phyloP scores from a whole-genome alignment of 805 yeast genomes.

The Lipomyces japonicus region DNA sequence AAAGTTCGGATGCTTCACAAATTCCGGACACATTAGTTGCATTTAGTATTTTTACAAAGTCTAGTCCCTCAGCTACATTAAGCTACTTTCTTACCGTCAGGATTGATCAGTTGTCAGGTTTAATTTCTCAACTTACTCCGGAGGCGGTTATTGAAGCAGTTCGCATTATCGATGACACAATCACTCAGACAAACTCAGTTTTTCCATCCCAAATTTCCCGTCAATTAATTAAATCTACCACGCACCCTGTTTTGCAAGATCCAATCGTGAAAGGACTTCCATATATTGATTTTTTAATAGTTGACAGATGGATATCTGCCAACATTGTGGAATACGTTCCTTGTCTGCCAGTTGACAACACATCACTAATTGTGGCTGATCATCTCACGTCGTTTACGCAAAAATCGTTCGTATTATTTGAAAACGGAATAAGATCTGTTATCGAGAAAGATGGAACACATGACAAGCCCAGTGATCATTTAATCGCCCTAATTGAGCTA shows the following conservation, averaged over 20 bases:
- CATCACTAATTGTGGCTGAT: not conserved
- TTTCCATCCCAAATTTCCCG: constrained; percentile 18
- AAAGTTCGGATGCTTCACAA: constrained; percentile 2
- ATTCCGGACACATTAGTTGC: constrained; percentile 19
- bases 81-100: constrained; percentile 9
- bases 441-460: not conserved
- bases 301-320: constrained; percentile 11
- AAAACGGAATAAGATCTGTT: constrained; percentile 8
- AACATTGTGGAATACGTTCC: constrained; percentile 2
- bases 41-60: constrained; percentile 7
- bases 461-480: not conserved
- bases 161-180: constrained; percentile 12
- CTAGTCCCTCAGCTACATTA: constrained; percentile 8
- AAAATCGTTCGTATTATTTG: constrained; percentile 2
- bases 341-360: not conserved
- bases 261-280: constrained; percentile 12
- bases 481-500: constrained; percentile 4
- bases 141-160: constrained; percentile 9
- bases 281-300: constrained; percentile 14
- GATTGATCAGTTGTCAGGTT: not conserved
- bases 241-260: constrained; percentile 15
- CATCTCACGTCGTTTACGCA: constrained; percentile 3
- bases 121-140: constrained; percentile 1
- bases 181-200: constrained; percentile 5
- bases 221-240: constrained; percentile 6